A percentile compares a stretch with the other conserved stretches of the same genome.
Conservation (phyloP, 768 basidiomycete genomes). For the Crassisporium funariophilum region DNA sequence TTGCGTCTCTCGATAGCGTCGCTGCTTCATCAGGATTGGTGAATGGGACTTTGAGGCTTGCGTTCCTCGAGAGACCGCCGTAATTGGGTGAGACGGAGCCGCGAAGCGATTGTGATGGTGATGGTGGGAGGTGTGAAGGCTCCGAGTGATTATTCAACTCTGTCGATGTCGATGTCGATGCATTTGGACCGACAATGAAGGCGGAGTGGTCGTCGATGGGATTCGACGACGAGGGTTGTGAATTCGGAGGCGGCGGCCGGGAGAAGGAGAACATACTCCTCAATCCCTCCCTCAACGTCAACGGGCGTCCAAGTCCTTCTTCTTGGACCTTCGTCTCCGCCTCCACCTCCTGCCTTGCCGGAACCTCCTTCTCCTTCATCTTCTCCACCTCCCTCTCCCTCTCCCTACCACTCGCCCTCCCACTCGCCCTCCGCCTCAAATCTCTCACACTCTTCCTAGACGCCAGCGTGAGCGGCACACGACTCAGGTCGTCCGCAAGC, state of each 20-base stretch:
- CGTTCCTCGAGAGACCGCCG: background rate
- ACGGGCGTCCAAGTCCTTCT: constrained; percentile 7
- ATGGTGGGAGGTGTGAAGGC: background rate
- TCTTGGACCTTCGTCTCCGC: background rate
- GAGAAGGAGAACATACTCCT: constrained; percentile 25
- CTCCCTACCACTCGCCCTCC: constrained; percentile 4
- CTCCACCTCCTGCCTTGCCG: constrained; percentile 1
- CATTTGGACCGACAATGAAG: background rate
- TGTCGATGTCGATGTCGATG: background rate
- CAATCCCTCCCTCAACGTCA: constrained; percentile 21
- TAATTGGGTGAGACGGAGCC: background rate
- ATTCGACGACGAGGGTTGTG: background rate
- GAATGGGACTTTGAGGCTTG: constrained; percentile 3
- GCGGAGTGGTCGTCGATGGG: background rate
- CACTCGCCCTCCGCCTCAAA: constrained; percentile 32
- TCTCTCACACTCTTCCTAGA: constrained; percentile 45
- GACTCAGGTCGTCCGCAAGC: constrained; percentile 61
- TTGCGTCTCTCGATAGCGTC: constrained; percentile 25
- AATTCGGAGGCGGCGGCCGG: constrained; percentile 3
- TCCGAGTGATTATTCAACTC: background rate
- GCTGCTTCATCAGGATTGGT: constrained; percentile 3
- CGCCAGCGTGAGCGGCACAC: constrained; percentile 43
- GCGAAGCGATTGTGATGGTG: background rate
- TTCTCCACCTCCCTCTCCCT: constrained; percentile 10
- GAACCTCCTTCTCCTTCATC: constrained; percentile 3